A percentile compares a stretch with the other conserved stretches of the same genome.
Conservation (phyloP, 345 rosid genomes). For the Cardiospermum halicacabum region DNA sequence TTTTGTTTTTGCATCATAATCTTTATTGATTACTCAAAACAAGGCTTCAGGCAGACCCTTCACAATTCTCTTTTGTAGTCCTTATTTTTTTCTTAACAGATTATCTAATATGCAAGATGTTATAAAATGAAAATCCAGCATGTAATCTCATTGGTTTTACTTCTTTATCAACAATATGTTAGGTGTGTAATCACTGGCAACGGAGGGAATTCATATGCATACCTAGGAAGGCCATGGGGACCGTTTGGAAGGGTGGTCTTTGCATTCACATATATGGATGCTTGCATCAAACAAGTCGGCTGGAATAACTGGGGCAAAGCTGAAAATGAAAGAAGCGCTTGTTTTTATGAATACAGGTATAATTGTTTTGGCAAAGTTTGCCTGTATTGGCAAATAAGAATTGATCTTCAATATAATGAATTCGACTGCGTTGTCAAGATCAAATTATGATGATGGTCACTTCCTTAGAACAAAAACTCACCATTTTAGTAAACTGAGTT, state of each 20-base stretch:
- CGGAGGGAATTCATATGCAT: conserved; percentile 51
- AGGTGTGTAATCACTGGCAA: conserved; percentile 92
- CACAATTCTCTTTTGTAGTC: neutral
- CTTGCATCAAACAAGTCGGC: conserved; percentile 57
- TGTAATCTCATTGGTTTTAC: neutral
- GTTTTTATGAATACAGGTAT: conserved; percentile 93
- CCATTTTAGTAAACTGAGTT: neutral
- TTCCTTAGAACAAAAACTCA: neutral
- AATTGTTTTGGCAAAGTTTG: neutral
- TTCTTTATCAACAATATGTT: neutral
- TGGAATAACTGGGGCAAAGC: conserved; percentile 92
- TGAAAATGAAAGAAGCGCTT: conserved; percentile 93
- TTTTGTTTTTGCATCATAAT: neutral
- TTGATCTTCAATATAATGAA: neutral
- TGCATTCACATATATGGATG: conserved; percentile 80
- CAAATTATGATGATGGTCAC: neutral
- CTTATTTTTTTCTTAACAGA: neutral
- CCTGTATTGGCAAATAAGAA: neutral
- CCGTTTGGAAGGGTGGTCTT: conserved; percentile 90
- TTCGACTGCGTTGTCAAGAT: neutral
- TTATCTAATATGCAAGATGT: neutral
- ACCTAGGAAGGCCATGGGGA: conserved; percentile 97
- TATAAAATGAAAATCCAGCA: no score
- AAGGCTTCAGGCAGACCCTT: neutral
- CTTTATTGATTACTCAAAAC: neutral